These are phyloP conservation scores for Botrytis cinerea DNA, from an alignment of 2,329 filamentous ascomycete genomes.

Conservation along the genomic window DNA sequence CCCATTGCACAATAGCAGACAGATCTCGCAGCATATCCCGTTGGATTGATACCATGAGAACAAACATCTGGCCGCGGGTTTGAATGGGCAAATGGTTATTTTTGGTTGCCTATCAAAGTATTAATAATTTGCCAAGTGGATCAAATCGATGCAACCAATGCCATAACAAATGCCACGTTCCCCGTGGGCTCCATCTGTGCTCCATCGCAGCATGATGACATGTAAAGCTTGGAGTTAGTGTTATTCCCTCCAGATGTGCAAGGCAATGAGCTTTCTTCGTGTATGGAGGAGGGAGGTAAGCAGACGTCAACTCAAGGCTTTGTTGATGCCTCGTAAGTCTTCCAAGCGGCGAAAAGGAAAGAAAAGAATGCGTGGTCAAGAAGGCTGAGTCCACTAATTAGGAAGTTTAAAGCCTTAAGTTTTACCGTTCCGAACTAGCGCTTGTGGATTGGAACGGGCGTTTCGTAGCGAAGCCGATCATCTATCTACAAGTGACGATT, in stretches of 20 bases:
- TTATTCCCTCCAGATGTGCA: background rate
- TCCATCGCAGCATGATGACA: conserved; percentile 11
- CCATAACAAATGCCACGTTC: conserved; percentile 18
- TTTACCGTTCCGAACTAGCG: conserved; percentile 19
- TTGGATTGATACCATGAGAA: background rate
- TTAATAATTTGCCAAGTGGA: background rate
- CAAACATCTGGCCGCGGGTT: background rate
- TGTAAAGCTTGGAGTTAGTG: background rate
- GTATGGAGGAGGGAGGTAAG: background rate
- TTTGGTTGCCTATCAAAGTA: background rate
- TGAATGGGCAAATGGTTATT: background rate
- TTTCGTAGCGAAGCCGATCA: conserved; percentile 20
- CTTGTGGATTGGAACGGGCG: conserved; percentile 14
- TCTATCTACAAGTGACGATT: conserved; percentile 21
- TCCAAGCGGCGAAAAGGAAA: background rate
- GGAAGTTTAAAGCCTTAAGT: background rate
- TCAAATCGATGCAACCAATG: background rate
- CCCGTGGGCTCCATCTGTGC: background rate
- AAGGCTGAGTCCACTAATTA: conserved; percentile 18
- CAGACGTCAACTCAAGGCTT: background rate
- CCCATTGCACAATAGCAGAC: background rate
- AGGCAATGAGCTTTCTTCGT: background rate
- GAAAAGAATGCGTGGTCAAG: conserved; percentile 12
- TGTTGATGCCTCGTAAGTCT: conserved; percentile 8
- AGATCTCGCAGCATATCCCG: background rate